These are phyloP conservation scores for Funneliformis geosporum DNA, from an alignment of 192 early-diverging fungal genomes.

Conservation along the genomic window DNA sequence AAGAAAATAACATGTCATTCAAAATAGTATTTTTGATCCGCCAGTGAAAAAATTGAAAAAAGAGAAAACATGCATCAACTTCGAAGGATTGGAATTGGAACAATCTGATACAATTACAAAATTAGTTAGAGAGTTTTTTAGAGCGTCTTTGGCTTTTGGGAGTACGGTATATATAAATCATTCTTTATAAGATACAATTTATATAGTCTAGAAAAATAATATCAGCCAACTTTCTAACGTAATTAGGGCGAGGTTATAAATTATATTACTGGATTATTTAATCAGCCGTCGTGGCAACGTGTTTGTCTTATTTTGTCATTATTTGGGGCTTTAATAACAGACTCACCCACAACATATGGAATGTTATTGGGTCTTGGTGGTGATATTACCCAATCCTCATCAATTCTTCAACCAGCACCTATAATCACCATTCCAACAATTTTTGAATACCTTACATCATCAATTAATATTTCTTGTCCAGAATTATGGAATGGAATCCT, in stretches of 20 bases:
- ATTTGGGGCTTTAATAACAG: constrained; percentile 11
- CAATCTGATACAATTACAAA: background rate
- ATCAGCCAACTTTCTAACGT: background rate
- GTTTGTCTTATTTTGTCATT: constrained; percentile 26
- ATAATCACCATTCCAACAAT: constrained; percentile 23
- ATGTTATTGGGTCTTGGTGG: background rate
- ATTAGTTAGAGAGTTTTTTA: background rate
- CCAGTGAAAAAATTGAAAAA: background rate
- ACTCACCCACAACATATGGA: constrained; percentile 6
- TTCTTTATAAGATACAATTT: background rate
- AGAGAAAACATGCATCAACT: background rate
- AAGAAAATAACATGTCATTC: background rate
- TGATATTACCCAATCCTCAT: background rate
- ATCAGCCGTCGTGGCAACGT: background rate
- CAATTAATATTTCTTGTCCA: background rate
- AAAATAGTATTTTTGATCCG: background rate
- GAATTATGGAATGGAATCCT: constrained; percentile 49
- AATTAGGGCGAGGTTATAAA: constrained; percentile 11
- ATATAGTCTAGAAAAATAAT: background rate
- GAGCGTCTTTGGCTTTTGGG: background rate
- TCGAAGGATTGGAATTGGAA: background rate
- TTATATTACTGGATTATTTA: background rate
- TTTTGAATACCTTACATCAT: background rate
- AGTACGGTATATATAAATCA: background rate
- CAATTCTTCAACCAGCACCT: background rate